phyloP scores from a whole-genome alignment of 805 yeast genomes.

The Saturnispora sanitii region DNA sequence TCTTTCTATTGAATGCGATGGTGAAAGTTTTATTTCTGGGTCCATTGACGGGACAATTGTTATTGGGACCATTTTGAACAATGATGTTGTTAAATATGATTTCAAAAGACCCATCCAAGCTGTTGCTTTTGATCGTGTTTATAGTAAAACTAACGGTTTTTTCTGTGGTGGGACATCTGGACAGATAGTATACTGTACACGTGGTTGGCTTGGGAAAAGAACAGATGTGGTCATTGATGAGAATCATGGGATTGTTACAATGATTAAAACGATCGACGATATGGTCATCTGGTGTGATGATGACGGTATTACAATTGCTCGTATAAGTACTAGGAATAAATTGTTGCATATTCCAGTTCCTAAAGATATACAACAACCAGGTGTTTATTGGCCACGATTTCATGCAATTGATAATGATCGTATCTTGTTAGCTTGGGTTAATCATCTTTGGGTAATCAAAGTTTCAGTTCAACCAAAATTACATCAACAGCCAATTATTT shows the following conservation, averaged over 20 bases:
- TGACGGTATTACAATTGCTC: slow-evolving; percentile 62
- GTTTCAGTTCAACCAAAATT: slow-evolving; percentile 8
- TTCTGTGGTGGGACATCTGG: slow-evolving; percentile 90
- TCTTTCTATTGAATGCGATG: slow-evolving; percentile 62
- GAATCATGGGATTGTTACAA: slow-evolving; percentile 61
- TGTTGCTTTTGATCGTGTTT: slow-evolving; percentile 69
- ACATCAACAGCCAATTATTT: slow-evolving; percentile 21
- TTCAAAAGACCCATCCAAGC: slow-evolving; percentile 84
- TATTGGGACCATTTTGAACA: slow-evolving; percentile 55
- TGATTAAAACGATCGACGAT: slow-evolving; percentile 53
- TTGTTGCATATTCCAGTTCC: slow-evolving; percentile 51
- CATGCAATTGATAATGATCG: slow-evolving; percentile 56
- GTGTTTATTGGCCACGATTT: slow-evolving; percentile 74
- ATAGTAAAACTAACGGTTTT: slow-evolving; percentile 51
- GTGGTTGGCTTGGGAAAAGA: slow-evolving; percentile 83
- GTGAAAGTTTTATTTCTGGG: slow-evolving; percentile 69
- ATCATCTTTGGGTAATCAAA: slow-evolving; percentile 56
- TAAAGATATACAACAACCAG: slow-evolving; percentile 50
- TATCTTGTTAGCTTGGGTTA: slow-evolving; percentile 75
- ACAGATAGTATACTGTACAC: slow-evolving; percentile 58
- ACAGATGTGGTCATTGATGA: slow-evolving; percentile 55
- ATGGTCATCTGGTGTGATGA: slow-evolving; percentile 79
- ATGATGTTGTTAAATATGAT: slow-evolving; percentile 63
- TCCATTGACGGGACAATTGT: slow-evolving; percentile 93
- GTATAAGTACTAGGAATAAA: slow-evolving; percentile 39